Evolutionary conservation across 306 rosid species (phyloP), one percentile per base, ranked within the genome.

Genomic region (Fragaria ananassa): DNA sequence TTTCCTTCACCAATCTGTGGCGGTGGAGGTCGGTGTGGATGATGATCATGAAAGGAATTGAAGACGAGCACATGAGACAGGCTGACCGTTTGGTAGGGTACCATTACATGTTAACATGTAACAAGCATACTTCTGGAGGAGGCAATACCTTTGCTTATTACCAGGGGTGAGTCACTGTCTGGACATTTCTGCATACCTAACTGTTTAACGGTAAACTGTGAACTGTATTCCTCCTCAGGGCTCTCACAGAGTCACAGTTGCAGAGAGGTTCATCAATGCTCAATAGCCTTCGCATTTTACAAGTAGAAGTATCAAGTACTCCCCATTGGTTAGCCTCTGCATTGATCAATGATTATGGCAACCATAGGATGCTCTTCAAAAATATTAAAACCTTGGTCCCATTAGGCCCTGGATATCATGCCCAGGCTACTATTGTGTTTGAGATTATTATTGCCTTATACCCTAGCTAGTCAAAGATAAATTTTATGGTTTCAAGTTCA

Each of bases 111-210:
- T 29, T 25, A 27, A 11, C 66, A 60, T 27, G 67, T 61, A 61
- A 61, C 39, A 61, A 29, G 41, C 61, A 54, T 54, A 29, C 15
- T 58, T 58, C 64, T 23, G 64, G 8, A 58, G 64, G 27, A 58
- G 63, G 34, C 63, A 57, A 56, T 7, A 7, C 60, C 60, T 19
- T 27, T 21, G 31, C 63, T 57, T 8, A 27, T 61, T 29, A 61
- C 14, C 67, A 5, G 66, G 9, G n/a, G 29, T 13, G 39, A 29
- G n/a, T 61, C 19, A 6, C 67, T 61, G 41, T 62, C 45, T 69
- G 76, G 51, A 29, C 68, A 25, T 45, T 68, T 60, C 64, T 74
- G 71, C 75, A 74, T 39, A 70, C 53, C 19, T 21, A 19, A n/a
- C 61, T 54, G 61, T 54, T n/a, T 6, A 75, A 21, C 64, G 23